Evolutionary conservation across 805 yeast species (phyloP), one percentile per base, ranked within the genome.

Genomic region (Pichia membranifaciens): DNA sequence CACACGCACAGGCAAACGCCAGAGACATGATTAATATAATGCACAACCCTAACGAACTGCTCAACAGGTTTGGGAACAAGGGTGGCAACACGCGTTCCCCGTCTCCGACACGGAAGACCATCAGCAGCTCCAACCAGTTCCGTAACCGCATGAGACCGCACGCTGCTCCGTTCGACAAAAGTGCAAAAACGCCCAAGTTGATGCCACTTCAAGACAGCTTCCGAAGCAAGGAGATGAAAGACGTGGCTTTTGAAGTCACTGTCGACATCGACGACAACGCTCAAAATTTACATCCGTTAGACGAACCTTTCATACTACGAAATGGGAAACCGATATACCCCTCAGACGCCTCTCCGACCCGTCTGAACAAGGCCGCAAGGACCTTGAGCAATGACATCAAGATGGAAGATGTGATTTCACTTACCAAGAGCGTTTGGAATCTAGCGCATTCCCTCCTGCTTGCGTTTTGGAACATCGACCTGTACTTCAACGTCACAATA

Each of bases 281-380:
- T 4, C 44, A 51, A 36, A 60, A 58, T 44, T 44, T 60, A 9
- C 68, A 64, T 54, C 68, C 68, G 3, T 35, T 64, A 8, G 68
- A 64, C 45, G 60, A 58, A 48, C 67, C 68, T 3, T 38, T 63
- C 5, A 37, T 41, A 3, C 35, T 54, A 16, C 45, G 49, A 39
- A 51, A 53, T 40, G 58, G 58, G 12, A 49, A 45, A 20, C 40
- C 44, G 25, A 28, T 54, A n/a, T 53, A 36, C 16, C 58, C 52
- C 12, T 13, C 25, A 33, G 31, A 2, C 18, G 43, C 35, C 28
- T 28, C 33, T 8, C 13, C 42, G 21, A 13, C 17, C 15, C 3
- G 9, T 16, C 9, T 21, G 12, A 36, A 38, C 33, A 33, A 22
- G 13, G 18, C 16, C 6, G 28, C 1, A 13, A 5, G 13, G 17